Conservation (phyloP, 306 rosid species). For the Cicer bijugum region DNA sequence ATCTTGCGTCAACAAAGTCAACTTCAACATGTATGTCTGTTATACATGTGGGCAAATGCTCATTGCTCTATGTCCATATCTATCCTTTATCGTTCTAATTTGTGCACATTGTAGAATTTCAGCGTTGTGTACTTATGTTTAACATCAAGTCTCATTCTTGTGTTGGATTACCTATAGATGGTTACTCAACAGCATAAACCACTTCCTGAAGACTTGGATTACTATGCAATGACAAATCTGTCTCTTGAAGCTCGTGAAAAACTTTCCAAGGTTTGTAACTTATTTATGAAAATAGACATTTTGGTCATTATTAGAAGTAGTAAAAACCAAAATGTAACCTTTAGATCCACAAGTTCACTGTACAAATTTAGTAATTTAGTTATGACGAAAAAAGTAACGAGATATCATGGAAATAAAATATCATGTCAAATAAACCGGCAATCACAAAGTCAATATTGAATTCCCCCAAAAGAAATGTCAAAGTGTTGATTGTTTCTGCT, state of each 20-base stretch:
- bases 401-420: conserved; percentile 20
- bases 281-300: conserved; percentile 14
- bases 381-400: not conserved
- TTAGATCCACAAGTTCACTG: conserved; percentile 24
- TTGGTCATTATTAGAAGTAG: conserved; percentile 19
- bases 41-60: conserved; percentile 10
- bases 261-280: conserved; percentile 76
- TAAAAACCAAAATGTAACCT: conserved; percentile 25
- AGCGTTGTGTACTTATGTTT: not conserved
- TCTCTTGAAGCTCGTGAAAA: conserved; percentile 92
- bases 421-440: not conserved
- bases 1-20: conserved; percentile 88
- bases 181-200: conserved; percentile 83
- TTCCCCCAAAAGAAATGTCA: not conserved
- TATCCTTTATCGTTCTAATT: not conserved
- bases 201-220: conserved; percentile 88
- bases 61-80: conserved; percentile 19
- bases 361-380: conserved; percentile 14
- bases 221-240: conserved; percentile 78
- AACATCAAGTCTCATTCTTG: conserved; percentile 35
- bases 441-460: conserved; percentile 2
- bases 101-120: conserved; percentile 9
- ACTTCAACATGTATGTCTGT: conserved; percentile 74
- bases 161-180: conserved; percentile 60
- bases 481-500: conserved; percentile 15